Evolutionary conservation across 345 rosid species (phyloP), one percentile per base, ranked within the genome.

Genomic region (Lepidium didymum): DNA sequence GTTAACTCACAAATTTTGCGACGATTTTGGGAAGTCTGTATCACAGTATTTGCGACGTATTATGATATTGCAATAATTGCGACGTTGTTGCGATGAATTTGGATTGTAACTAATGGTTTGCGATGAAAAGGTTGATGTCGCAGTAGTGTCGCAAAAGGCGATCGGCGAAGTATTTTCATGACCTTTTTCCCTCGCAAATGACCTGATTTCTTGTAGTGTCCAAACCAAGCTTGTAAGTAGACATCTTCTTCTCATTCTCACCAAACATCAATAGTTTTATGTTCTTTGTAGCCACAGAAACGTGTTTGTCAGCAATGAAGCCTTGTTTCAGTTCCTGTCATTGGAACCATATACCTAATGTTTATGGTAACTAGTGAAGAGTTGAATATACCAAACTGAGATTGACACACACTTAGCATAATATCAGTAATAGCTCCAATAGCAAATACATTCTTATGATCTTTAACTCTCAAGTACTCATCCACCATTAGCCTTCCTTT

Each of bases 271-370:
- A 47, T 54, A 78, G n/a, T 82, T 86, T 87, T 79, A 90, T 42
- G 82, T 92, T 92, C 78, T 83, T 81, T 7, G 83, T 86, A 44
- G 65, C 89, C 57, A 87, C 81, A 38, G 5, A 10, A 38, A 93
- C 92, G 68, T 90, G 96, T 12, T 18, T 80, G 43, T 87, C 86
- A 1, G 96, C 98, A 59, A 86, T 45, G 55, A 80, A 86, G 42
- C 95, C 98, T 77, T 90, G 96, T 44, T 90, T 85, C 66, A 78
- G 75, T 77, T 92, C 98, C 98, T 89, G 81, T 8, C 25, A 57
- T 64, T 21, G 8, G 1, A 35, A 31, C 14, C 57, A 60, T 62
- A 68, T 9, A 8, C 35, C 31, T 21, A 42, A 29, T 7, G 3
- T 10, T 37, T 10, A 19, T 19, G 1, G 29, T n/a, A 40, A 7